These are phyloP conservation scores for Xylariaceae sp. DNA, from an alignment of 2,329 filamentous ascomycete species.

Conservation along the genomic window DNA sequence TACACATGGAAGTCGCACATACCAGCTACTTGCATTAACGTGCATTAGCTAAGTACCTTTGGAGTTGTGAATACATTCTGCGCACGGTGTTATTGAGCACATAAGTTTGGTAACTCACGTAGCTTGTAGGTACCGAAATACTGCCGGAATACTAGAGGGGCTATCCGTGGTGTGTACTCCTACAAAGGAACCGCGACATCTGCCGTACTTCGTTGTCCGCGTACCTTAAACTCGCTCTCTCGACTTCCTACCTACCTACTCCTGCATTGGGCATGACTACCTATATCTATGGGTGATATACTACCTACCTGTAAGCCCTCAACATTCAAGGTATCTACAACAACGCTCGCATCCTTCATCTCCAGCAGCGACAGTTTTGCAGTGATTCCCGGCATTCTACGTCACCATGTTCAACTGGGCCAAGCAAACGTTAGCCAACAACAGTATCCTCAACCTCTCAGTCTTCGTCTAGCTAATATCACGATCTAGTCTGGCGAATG, in stretches of 20 bases:
- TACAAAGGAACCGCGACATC: background rate
- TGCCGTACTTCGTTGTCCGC: background rate
- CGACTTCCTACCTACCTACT: conserved; percentile 6
- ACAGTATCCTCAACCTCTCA: conserved; percentile 16
- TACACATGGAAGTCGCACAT: background rate
- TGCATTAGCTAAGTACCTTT: background rate
- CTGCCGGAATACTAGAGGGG: background rate
- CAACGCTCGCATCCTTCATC: background rate
- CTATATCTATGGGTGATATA: background rate
- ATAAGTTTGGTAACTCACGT: background rate
- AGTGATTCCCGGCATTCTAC: background rate
- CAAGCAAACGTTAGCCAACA: conserved; percentile 69
- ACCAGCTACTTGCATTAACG: background rate
- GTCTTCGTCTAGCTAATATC: conserved; percentile 24
- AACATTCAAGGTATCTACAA: too few species aligned
- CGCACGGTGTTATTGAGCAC: background rate
- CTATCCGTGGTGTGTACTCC: background rate
- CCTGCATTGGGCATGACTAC: conserved; percentile 4
- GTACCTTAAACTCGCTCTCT: background rate
- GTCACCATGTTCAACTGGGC: conserved; percentile 84
- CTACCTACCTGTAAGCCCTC: too few species aligned
- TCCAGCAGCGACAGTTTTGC: background rate
- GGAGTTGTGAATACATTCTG: background rate
- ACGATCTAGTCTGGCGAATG: conserved; percentile 57
- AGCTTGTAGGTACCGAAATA: too few species aligned